phyloP scores from a whole-genome alignment of 2,329 filamentous ascomycete species.

The Boeremia exigua region DNA sequence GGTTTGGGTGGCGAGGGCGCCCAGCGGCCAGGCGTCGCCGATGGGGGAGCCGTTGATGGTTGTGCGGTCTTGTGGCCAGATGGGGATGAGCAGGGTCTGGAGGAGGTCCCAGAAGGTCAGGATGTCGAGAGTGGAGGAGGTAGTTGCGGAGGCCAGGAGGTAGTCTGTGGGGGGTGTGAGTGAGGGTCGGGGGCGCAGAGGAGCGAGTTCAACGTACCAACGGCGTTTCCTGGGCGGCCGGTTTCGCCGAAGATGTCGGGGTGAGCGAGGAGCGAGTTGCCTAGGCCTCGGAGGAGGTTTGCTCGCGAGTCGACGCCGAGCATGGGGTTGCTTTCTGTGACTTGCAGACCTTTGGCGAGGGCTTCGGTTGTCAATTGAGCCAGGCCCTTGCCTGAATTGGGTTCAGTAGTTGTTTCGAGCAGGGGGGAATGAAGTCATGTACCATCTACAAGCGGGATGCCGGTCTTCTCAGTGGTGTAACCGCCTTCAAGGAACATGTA shows the following conservation, averaged over 20 bases:
- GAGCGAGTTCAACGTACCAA: conserved; percentile 64
- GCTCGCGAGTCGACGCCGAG: conserved; percentile 85
- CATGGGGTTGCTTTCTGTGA: conserved; percentile 72
- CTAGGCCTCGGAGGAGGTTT: conserved; percentile 75
- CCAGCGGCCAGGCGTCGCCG: conserved; percentile 91
- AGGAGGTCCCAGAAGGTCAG: conserved; percentile 87
- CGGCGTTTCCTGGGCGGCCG: conserved; percentile 87
- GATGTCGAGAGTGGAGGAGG: conserved; percentile 63
- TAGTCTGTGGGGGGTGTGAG: conserved; percentile 17
- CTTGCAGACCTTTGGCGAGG: conserved; percentile 81
- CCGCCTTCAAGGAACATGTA: conserved; percentile 89
- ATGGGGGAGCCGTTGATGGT: conserved; percentile 81
- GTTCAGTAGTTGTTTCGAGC: conserved; percentile 1
- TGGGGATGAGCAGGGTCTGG: conserved; percentile 80
- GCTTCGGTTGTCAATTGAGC: conserved; percentile 73
- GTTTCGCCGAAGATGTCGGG: conserved; percentile 78
- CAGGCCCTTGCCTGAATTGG: conserved; percentile 61
- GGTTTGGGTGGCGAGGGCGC: conserved; percentile 71
- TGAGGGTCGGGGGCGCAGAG: not conserved
- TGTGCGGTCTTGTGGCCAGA: conserved; percentile 88
- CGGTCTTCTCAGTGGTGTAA: conserved; percentile 77
- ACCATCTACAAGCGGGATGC: conserved; percentile 71
- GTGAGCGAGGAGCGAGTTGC: conserved; percentile 74
- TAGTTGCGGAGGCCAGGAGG: conserved; percentile 25
- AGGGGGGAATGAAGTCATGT: conserved; percentile 6